Base-by-base conservation (phyloP, 352 stramenopile species). In the Saprolegnia parasitica region DNA sequence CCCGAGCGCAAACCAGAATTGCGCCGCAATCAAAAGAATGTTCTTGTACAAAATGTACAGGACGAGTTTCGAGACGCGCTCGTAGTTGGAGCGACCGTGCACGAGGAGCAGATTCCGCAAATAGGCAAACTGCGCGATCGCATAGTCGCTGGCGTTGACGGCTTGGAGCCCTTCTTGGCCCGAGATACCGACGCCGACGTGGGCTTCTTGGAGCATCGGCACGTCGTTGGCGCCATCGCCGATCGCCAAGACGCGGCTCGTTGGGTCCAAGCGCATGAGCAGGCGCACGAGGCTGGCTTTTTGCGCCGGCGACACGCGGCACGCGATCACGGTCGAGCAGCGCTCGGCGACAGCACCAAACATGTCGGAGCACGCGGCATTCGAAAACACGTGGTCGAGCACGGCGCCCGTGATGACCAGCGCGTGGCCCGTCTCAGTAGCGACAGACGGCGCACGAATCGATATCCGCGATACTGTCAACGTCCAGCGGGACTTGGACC, bases 21-120 rank as follows among this genome's bases (percentile, higher is more conserved):
- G 83, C 49, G 81, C 74, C 0, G 78, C 76, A 0, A 83, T 89
- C 55, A 90, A 85, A 5, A 91, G 68, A 49, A 93, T 91, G 67
- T 91, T 98, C 76, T 98, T 98, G 82, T 96, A 98, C 62, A 98
- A 97, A 50, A 93, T 95, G 77, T 96, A 98, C 18, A 94, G 66
- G 50, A 97, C 83, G 20, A 98, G 74, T 52, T 95, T 88, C 0
- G 90, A 80, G 72, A 96, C 88, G 15, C 94, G 85, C 13, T 87
- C 81, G 72, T 97, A 97, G 74, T 96, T 97, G 81, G 85, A 94
- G 2, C 91, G 78, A 0, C 94, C 94, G 65, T 98, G 91, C 4
- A 97, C 87, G 26, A 98, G 75, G n/a, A 97, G 72, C 23, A 98
- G 73, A 1, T 88, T 87, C 67, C 93, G 78, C 11, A 98, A 74